Percentiles rank a stretch among this genome's conserved stretches.
phyloP scores from a whole-genome alignment of 257 asterid genomes.

The Solanum lycopersicoides region DNA sequence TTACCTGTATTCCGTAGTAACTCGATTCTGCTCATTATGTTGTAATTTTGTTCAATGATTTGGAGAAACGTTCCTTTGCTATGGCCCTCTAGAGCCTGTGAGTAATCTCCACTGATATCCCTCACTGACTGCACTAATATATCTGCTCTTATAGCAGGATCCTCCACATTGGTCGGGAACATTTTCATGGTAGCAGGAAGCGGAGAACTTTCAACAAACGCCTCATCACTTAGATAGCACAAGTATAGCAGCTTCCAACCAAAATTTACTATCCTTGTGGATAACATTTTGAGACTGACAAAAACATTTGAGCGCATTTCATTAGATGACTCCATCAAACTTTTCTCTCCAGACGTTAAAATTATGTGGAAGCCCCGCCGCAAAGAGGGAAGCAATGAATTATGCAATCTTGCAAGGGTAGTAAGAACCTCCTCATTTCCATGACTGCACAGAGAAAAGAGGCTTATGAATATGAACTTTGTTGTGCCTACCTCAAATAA shows the following conservation, averaged over 20 bases:
- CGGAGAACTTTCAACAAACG: slow-evolving; percentile 40
- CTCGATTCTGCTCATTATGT: slow-evolving; percentile 54
- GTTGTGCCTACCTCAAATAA: background rate
- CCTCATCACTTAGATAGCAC: slow-evolving; percentile 83
- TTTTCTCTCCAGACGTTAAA: slow-evolving; percentile 24
- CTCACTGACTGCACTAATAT: slow-evolving; percentile 63
- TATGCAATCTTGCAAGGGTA: slow-evolving; percentile 67
- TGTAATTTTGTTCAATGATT: slow-evolving; percentile 56
- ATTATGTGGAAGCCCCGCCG: slow-evolving; percentile 46
- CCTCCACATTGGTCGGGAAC: slow-evolving; percentile 91
- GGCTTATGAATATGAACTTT: background rate
- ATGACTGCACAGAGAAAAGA: slow-evolving; percentile 39
- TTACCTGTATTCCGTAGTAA: slow-evolving; percentile 53
- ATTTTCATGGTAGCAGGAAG: slow-evolving; percentile 60
- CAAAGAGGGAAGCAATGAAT: slow-evolving; percentile 73
- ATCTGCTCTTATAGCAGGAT: slow-evolving; percentile 79
- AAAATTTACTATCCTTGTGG: slow-evolving; percentile 51
- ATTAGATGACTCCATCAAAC: slow-evolving; percentile 24
- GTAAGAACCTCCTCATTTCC: slow-evolving; percentile 75
- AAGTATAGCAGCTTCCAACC: slow-evolving; percentile 66
- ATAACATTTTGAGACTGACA: slow-evolving; percentile 58
- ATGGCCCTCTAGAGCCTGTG: slow-evolving; percentile 15
- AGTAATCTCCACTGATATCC: slow-evolving; percentile 39
- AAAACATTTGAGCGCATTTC: slow-evolving; percentile 44
- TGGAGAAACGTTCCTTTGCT: slow-evolving; percentile 61